Evolutionary conservation across 352 stramenopile species (phyloP), one percentile per base, ranked within the genome.

Genomic region (Elongisporangium senticosum): DNA sequence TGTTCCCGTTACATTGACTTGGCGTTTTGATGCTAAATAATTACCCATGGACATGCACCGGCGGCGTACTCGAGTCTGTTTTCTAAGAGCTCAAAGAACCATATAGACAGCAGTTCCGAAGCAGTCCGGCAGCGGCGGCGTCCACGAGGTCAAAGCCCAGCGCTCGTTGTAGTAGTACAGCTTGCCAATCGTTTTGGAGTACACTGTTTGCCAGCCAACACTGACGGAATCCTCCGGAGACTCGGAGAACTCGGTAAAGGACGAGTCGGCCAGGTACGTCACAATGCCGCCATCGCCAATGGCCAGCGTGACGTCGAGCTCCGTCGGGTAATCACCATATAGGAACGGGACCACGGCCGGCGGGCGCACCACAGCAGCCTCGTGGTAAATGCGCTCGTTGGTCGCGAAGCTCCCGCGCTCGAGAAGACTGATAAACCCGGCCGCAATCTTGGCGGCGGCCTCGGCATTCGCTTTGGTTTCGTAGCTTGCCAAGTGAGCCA

Each of bases 141-240:
- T 93, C 83, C 83, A 93, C 21, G 80, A 90, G 59, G 83, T 87
- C 63, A 84, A 71, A 49, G 79, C 79, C 56, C 76, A 87, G 40
- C 72, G 79, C 54, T 84, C 75, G 72, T 93, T 90, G 75, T 88
- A 93, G 62, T 81, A 93, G 68, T 93, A 93, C 66, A 88, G 59
- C 61, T 89, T 93, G 61, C 79, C 81, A 7, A 79, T 90, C 51
- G 82, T 86, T 48, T 76, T 77, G 10, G 79, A 93, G 21, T 84
- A 53, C 59, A 93, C 83, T 0, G 83, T 67, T 26, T 86, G 71
- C 83, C 83, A 93, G 23, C 83, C 80, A 5, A 67, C 62, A 17
- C 33, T 43, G 8, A 61, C 61, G 24, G 64, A 68, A 6, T 67
- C 63, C 6, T 82, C 77, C 14, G 66, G 67, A 20, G 63, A 74